Evolutionary conservation across 257 asterid genomes (phyloP), one percentile per base, ranked within the genome.

Genomic region (Paulownia fortunei): DNA sequence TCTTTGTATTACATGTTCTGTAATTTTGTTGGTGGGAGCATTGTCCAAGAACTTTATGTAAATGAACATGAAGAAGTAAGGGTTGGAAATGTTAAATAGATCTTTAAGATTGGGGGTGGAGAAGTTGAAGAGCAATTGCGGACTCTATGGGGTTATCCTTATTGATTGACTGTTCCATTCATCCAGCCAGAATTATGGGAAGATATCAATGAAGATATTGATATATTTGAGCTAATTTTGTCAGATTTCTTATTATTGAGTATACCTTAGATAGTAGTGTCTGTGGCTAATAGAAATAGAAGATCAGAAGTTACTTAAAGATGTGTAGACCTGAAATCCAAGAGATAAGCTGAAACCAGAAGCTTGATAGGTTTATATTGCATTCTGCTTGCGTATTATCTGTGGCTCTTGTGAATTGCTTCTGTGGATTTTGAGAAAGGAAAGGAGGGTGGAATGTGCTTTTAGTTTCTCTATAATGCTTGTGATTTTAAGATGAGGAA

Each of bases 341-440:
- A 55, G 21, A 26, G 63, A 26, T 56, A 19, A 56, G 61, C 47
- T 41, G 60, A 52, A 12, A 27, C 69, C 39, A 69, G 49, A 68
- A 77, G 44, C 54, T 47, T 69, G 54, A 23, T 69, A 21, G 75
- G 24, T 30, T 59, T 58, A 30, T 21, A 23, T n/a, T 39, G 18
- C 52, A 37, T 41, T 49, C 36, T 52, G 59, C 34, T 11, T 79
- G 39, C 6, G 51, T 39, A 15, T 55, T 65, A 2, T 69, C 10
- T 58, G 32, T 54, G 74, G 46, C 51, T 32, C 69, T 58, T 68
- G 39, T 30, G 74, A 47, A 72, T 61, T 60, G 24, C 76, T 72
- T 44, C 21, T 76, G 11, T 62, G 36, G 67, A 32, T 66, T 46
- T 79, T 64, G 70, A 47, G 76, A 55, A 54, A 68, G 65, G 71